These are phyloP conservation scores for Diaporthe sp. DNA, from an alignment of 2,329 filamentous ascomycete genomes.

Conservation along the genomic window DNA sequence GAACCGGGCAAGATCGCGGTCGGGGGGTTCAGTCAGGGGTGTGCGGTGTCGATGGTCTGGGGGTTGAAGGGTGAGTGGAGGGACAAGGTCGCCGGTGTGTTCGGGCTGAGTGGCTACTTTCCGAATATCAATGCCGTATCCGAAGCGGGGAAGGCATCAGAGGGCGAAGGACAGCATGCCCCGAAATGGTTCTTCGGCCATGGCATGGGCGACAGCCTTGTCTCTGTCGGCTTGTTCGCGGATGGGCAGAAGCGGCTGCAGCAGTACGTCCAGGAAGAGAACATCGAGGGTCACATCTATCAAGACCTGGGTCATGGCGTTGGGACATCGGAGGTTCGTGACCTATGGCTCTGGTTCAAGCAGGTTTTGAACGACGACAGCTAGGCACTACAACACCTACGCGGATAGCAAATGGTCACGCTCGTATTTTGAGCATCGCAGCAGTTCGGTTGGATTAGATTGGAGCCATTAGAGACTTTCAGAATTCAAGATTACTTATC, in stretches of 20 bases:
- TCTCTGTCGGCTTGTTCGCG: conserved; percentile 24
- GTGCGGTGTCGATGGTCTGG: conserved; percentile 38
- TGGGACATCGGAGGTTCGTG: conserved; percentile 27
- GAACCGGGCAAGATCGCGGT: conserved; percentile 35
- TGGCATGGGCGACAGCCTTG: conserved; percentile 23
- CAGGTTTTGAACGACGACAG: conserved; percentile 27
- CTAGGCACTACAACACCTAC: neutral
- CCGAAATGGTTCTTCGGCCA: conserved; percentile 35
- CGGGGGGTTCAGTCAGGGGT: conserved; percentile 35
- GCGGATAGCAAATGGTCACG: neutral
- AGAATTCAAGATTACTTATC: neutral
- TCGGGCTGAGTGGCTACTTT: conserved; percentile 35
- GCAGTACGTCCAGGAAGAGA: conserved; percentile 24
- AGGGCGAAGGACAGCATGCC: neutral
- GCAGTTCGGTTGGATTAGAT: neutral
- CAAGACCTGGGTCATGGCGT: conserved; percentile 29
- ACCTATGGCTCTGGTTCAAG: conserved; percentile 38
- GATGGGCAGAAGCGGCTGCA: conserved; percentile 34
- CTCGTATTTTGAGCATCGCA: no score
- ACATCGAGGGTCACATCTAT: conserved; percentile 35
- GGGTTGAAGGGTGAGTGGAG: conserved; percentile 26
- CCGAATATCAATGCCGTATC: conserved; percentile 23
- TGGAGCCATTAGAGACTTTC: neutral
- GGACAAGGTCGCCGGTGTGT: conserved; percentile 34
- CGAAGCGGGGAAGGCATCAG: neutral